These are phyloP conservation scores for Annulohypoxylon nitens DNA, from an alignment of 495 filamentous ascomycete species.

Conservation along the genomic window DNA sequence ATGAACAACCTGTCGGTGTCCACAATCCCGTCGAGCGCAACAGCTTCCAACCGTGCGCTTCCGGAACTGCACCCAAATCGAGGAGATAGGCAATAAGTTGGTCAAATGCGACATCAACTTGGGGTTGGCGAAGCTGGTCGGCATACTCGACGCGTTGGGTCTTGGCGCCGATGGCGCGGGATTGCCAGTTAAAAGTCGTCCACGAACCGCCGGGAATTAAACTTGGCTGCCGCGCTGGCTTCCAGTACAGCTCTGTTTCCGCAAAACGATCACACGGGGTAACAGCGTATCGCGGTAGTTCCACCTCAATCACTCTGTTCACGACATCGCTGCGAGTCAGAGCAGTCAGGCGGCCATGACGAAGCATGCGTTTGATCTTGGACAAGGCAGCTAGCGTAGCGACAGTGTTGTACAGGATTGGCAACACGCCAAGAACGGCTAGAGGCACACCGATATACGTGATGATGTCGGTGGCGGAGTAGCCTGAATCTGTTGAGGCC, in stretches of 20 bases:
- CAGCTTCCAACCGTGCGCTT: slow-evolving; percentile 69
- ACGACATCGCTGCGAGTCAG: slow-evolving; percentile 72
- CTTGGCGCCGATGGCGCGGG: slow-evolving; percentile 69
- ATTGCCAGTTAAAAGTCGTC: slow-evolving; percentile 75
- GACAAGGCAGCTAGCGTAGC: slow-evolving; percentile 66
- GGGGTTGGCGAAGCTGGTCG: slow-evolving; percentile 73
- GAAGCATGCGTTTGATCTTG: slow-evolving; percentile 68
- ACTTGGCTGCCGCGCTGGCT: slow-evolving; percentile 59
- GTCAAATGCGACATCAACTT: slow-evolving; percentile 74
- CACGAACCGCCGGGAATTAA: slow-evolving; percentile 70
- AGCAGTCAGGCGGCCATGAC: slow-evolving; percentile 64
- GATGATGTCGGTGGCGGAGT: slow-evolving; percentile 58
- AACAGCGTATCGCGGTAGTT: slow-evolving; percentile 73
- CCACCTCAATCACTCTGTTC: slow-evolving; percentile 74
- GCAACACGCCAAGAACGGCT: slow-evolving; percentile 75
- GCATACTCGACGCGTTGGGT: slow-evolving; percentile 73
- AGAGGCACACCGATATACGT: slow-evolving; percentile 73
- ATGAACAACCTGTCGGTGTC: slow-evolving; percentile 71
- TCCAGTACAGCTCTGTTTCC: slow-evolving; percentile 68
- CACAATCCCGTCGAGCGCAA: slow-evolving; percentile 70
- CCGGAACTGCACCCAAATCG: slow-evolving; percentile 72
- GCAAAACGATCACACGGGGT: slow-evolving; percentile 68
- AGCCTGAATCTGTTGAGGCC: slow-evolving; percentile 41
- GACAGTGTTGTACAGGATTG: slow-evolving; percentile 73
- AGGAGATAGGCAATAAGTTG: slow-evolving; percentile 71